Base-by-base conservation (phyloP, 73 alveolate genomes). In the Paramecium octaurelia region DNA sequence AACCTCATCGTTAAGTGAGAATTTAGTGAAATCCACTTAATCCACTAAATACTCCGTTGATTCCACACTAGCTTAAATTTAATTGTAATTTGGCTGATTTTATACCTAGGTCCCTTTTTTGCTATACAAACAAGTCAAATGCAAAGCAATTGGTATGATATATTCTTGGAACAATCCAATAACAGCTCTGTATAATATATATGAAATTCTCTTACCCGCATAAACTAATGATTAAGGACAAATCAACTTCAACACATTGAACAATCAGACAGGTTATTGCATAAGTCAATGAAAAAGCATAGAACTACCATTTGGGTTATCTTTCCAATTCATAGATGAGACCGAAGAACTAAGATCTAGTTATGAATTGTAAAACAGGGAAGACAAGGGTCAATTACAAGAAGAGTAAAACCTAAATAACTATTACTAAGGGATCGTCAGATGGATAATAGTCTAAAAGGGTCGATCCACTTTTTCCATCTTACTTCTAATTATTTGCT, bases 81-180 rank as follows among this genome's bases (percentile, higher is more conserved):
- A 8, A 35, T 75, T 75, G 11, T 75, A 16, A 68, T 68, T 68
- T 35, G 42, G 48, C 3, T 68, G 3, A 2, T 3, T 36, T 36
- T 42, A 36, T 11, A 23, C 12, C 14, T 35, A 0, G 2, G 21
- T 3, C 0, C 1, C 11, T 1, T 48, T 18, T 4, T 80, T 48
- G 18, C 69, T 50, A 46, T 80, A 80, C 12, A 80, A 80, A 80
- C 91, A 6, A 40, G 8, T 40, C 48, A 40, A 7, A 40, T 40
- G 48, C 16, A 40, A 40, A 40, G 48, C 14, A 11, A 76, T 80
- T 1, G 91, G 91, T 10, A 80, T 80, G 12, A 80, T 40, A 20
- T 76, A 76, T 42, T 76, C 89, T 21, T 76, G 24, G 2, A 76
- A 24, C 8, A 80, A 76, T 38, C 89, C 73, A 24, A 76, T 76